phyloP scores from a whole-genome alignment of 305 asterid genomes.

The Petunia hybrid region DNA sequence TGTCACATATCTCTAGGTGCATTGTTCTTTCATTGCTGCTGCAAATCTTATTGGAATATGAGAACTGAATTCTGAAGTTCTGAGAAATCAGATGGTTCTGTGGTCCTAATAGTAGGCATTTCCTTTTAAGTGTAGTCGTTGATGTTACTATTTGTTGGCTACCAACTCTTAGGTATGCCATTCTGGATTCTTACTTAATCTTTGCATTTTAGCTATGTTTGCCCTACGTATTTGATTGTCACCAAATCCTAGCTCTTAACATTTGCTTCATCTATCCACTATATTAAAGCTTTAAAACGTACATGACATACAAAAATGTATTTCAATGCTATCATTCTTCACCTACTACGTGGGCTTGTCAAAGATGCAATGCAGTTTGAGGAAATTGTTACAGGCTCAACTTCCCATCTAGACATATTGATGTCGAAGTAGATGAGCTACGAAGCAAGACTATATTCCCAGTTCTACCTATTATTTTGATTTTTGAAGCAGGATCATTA shows the following conservation, averaged over 20 bases:
- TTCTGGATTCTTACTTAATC: conserved; percentile 10
- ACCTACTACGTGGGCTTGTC: conserved; percentile 81
- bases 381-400: conserved; percentile 62
- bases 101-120: not conserved
- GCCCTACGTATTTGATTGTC: not conserved
- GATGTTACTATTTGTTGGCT: conserved; percentile 12
- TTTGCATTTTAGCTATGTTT: not conserved
- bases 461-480: not conserved
- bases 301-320: conserved; percentile 88
- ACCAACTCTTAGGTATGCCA: not conserved
- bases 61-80: not conserved
- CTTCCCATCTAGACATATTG: conserved; percentile 56
- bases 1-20: conserved; percentile 94
- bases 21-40: conserved; percentile 96
- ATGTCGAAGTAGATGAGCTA: conserved; percentile 80
- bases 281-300: conserved; percentile 77
- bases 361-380: conserved; percentile 75
- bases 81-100: not conserved
- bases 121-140: not conserved
- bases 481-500: too few species aligned
- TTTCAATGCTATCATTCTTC: conserved; percentile 76
- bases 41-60: conserved; percentile 81
- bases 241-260: not conserved
- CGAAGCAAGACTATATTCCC: conserved; percentile 58
- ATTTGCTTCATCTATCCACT: not conserved